Evolutionary conservation across 179 eudicot species (phyloP).

Genomic region (Silene vulgaris): DNA sequence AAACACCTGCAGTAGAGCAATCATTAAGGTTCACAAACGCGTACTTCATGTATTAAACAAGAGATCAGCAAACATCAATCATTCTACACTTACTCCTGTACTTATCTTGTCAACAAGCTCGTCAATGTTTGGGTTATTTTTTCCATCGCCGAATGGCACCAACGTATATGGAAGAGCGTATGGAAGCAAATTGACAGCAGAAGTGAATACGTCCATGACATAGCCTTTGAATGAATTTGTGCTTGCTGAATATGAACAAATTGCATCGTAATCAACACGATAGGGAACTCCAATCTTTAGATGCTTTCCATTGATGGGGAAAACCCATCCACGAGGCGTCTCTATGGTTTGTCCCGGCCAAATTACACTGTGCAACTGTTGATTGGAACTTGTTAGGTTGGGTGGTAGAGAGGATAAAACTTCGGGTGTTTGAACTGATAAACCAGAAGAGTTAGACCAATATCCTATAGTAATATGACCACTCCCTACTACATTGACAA

Average conservation of each 20-base stretch:
- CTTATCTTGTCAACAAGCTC: conserved; percentile 49
- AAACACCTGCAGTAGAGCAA: conserved; percentile 37
- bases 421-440: conserved; percentile 53
- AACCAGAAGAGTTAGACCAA: conserved; percentile 71
- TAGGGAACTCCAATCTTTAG: conserved; percentile 68
- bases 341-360: conserved; percentile 70
- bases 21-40: neutral
- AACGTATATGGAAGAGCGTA: conserved; percentile 60
- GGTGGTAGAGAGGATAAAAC: conserved; percentile 28
- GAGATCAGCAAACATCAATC: conserved; percentile 11
- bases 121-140: conserved; percentile 44
- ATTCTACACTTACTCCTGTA: conserved; percentile 49
- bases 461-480: conserved; percentile 55
- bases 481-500: conserved; percentile 64
- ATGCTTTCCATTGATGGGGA: conserved; percentile 51
- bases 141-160: conserved; percentile 60
- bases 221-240: conserved; percentile 52
- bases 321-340: conserved; percentile 83
- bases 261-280: conserved; percentile 54
- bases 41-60: neutral
- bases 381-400: conserved; percentile 32
- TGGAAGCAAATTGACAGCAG: conserved; percentile 65
- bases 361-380: conserved; percentile 36
- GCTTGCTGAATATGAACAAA: conserved; percentile 39
- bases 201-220: conserved; percentile 64